These are phyloP conservation scores for Xylaria longipes DNA, from an alignment of 495 filamentous ascomycete genomes.

Conservation along the genomic window DNA sequence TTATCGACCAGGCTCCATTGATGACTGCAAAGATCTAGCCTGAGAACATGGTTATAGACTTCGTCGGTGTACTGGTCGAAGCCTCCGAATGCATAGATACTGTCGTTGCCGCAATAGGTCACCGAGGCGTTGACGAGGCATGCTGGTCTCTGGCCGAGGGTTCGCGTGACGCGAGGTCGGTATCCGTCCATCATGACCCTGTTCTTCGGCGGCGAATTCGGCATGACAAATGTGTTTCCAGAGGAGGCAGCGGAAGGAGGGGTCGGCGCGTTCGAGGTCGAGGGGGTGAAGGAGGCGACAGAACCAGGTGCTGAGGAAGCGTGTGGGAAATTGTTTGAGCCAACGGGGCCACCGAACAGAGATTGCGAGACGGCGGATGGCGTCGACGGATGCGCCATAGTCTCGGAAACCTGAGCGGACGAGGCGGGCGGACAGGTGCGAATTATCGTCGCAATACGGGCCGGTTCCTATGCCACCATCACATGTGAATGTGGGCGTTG, in stretches of 20 bases:
- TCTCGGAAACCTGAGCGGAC: background rate
- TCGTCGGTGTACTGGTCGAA: slow-evolving; percentile 99
- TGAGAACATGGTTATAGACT: slow-evolving; percentile 97
- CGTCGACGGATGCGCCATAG: slow-evolving; percentile 38
- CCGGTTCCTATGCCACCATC: slow-evolving; percentile 19
- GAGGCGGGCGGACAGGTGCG: slow-evolving; percentile 10
- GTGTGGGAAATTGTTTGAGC: slow-evolving; percentile 23
- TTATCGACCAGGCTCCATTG: slow-evolving; percentile 98
- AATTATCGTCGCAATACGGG: slow-evolving; percentile 6
- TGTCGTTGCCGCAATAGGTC: slow-evolving; percentile 93
- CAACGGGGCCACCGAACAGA: slow-evolving; percentile 38
- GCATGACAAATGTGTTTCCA: slow-evolving; percentile 81
- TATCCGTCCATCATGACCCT: slow-evolving; percentile 70
- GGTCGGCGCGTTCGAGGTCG: slow-evolving; percentile 41
- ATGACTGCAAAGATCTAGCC: slow-evolving; percentile 80
- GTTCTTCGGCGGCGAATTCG: slow-evolving; percentile 74
- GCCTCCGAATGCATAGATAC: slow-evolving; percentile 98
- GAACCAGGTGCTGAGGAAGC: slow-evolving; percentile 24
- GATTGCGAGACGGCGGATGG: slow-evolving; percentile 34
- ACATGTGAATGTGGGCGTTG: slow-evolving; percentile 14
- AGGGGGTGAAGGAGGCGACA: slow-evolving; percentile 35
- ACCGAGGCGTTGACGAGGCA: slow-evolving; percentile 98
- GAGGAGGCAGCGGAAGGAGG: slow-evolving; percentile 58
- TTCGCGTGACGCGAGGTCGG: slow-evolving; percentile 79
- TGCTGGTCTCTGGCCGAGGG: slow-evolving; percentile 85